Percentiles rank a stretch among this genome's conserved stretches.
Evolutionary conservation across 2,329 filamentous ascomycete genomes (phyloP).

Genomic region (Fusarium sterilihyphosum): DNA sequence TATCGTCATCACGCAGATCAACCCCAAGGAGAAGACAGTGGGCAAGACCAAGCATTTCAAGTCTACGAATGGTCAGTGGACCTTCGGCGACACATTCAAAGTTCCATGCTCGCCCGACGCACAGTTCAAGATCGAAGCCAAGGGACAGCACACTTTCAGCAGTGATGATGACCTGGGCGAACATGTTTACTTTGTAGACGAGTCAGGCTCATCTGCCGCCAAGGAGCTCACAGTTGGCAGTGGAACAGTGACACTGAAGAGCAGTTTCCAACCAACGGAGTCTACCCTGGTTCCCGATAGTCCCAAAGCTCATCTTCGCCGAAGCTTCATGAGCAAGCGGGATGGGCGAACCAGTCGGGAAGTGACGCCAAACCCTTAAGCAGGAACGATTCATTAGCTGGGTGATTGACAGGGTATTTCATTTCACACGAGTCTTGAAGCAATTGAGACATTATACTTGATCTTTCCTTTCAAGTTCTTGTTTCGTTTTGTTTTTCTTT

Average conservation of each 20-base stretch:
- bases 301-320: conserved; percentile 59
- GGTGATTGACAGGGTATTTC: neutral
- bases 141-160: conserved; percentile 85
- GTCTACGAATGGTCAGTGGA: conserved; percentile 70
- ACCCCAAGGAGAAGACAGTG: conserved; percentile 78
- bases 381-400: neutral
- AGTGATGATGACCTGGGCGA: conserved; percentile 88
- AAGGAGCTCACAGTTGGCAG: conserved; percentile 79
- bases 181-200: conserved; percentile 89
- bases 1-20: conserved; percentile 74
- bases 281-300: conserved; percentile 54
- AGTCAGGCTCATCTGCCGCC: conserved; percentile 72
- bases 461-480: conserved; percentile 7
- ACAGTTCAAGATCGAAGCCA: conserved; percentile 86
- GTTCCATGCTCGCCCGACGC: conserved; percentile 81
- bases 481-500: conserved; percentile 8
- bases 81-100: conserved; percentile 83
- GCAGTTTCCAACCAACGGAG: conserved; percentile 71
- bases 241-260: conserved; percentile 78
- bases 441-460: neutral
- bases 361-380: conserved; percentile 49
- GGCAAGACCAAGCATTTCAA: conserved; percentile 95
- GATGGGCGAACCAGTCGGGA: conserved; percentile 58
- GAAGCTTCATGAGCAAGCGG: conserved; percentile 66
- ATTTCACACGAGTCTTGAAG: neutral